Base-by-base conservation (phyloP, 2,329 filamentous ascomycete species). In the Alternaria sp. region DNA sequence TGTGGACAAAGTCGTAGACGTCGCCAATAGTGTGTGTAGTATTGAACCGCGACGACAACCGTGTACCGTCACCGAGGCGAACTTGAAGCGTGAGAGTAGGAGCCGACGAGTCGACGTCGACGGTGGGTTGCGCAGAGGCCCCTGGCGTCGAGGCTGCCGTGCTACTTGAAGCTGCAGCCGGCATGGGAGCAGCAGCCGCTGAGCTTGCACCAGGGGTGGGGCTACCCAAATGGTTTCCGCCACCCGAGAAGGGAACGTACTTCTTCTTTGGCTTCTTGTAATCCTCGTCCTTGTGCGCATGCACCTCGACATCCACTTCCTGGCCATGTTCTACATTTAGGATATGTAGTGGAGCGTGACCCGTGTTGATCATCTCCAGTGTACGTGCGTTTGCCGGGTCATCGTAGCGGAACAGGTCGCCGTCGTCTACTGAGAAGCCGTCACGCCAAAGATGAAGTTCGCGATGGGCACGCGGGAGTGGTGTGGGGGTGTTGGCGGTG, bases 361-460 rank as follows among this genome's bases (percentile, higher is more conserved):
- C 91, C 21, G 86, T 84, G 60, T 91, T 87, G 69, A 95, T 95
- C 83, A 93, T 89, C 57, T 87, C 82, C 42, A 95, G 81, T 52
- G 90, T 90, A 49, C 84, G 82, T 29, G 88, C 86, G 73, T 94
- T 93, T 29, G 84, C 84, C 0, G 91, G 90, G 74, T 95, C 91
- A 69, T 93, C 90, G 72, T 91, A 94, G 55, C 90, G 87, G 73
- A 86, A 88, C 36, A 95, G 85, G 45, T 88, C 85, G 28, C 92
- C 92, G 70, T 95, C 90, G 59, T 93, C 91, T 60, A 96, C 88
- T 64, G 90, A 94, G 79, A 95, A 94, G 13, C 92, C 92, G 72
- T 96, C 89, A 40, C 85, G 84, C 92, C 92, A 96, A 42, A 95
- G 83, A 71, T 94, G 91, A 52, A 96, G 82, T 10, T 87, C 85